Percentiles rank a stretch among this genome's conserved stretches.
phyloP scores from a whole-genome alignment of 2,329 filamentous ascomycete species.

The Hypoxylon sp. region DNA sequence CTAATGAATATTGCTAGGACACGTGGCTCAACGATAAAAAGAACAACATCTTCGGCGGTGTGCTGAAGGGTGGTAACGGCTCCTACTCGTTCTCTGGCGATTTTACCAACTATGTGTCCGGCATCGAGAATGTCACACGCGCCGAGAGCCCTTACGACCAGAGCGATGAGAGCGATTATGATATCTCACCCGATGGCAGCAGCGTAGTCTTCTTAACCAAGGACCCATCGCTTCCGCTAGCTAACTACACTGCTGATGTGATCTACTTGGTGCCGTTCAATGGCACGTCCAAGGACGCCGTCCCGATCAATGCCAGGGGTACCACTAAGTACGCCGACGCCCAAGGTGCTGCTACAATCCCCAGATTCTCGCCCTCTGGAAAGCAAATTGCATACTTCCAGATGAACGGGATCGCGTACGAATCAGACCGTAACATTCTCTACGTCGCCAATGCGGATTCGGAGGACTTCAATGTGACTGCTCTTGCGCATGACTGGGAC shows the following conservation, averaged over 20 bases:
- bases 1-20: conserved; percentile 54
- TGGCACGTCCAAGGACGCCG: conserved; percentile 44
- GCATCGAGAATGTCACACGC: conserved; percentile 46
- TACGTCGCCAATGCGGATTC: conserved; percentile 57
- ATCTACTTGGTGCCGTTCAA: conserved; percentile 49
- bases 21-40: conserved; percentile 62
- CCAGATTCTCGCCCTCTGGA: conserved; percentile 65
- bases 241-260: conserved; percentile 58
- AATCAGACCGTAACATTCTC: conserved; percentile 52
- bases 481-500: conserved; percentile 47
- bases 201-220: conserved; percentile 64
- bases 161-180: conserved; percentile 67
- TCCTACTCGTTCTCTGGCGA: conserved; percentile 44
- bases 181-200: conserved; percentile 58
- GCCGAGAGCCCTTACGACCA: conserved; percentile 58
- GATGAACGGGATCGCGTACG: conserved; percentile 68
- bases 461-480: conserved; percentile 51
- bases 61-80: conserved; percentile 49
- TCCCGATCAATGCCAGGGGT: conserved; percentile 47
- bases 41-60: conserved; percentile 67
- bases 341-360: conserved; percentile 48
- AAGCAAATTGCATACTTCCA: conserved; percentile 67
- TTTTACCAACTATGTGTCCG: conserved; percentile 49
- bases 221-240: conserved; percentile 61
- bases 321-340: conserved; percentile 44